Conservation (phyloP, 352 stramenopile genomes). For the Phytophthora sp. region DNA sequence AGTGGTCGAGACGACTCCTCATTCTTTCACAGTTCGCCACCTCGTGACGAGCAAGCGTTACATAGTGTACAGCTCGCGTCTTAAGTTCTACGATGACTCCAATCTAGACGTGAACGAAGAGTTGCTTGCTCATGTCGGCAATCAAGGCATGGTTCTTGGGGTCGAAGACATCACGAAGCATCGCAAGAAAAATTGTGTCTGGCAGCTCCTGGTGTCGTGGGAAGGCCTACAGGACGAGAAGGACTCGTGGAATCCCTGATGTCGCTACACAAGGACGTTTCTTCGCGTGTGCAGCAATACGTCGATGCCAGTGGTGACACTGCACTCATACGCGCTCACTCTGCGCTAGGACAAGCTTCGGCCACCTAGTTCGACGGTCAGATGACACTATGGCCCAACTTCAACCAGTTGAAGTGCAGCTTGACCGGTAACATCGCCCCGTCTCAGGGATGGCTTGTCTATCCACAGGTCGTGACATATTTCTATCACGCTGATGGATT, state of each 20-base stretch:
- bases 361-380: not conserved
- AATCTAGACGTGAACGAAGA: conserved; percentile 7
- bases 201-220: conserved; percentile 11
- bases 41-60: no score
- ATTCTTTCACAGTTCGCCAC: no score
- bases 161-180: not conserved
- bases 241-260: conserved; percentile 21
- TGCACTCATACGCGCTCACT: not conserved
- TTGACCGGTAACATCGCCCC: conserved; percentile 16
- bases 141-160: conserved; percentile 13
- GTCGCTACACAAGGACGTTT: not conserved
- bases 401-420: conserved; percentile 19
- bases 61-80: not conserved
- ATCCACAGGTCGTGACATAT: not conserved
- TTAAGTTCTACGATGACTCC: not conserved
- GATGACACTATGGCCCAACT: not conserved
- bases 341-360: not conserved
- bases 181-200: not conserved
- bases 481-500: conserved; percentile 8
- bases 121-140: conserved; percentile 6
- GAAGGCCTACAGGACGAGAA: conserved; percentile 1
- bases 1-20: no score
- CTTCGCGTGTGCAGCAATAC: not conserved
- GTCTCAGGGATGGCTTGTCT: conserved; percentile 11
- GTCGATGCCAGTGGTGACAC: not conserved